These are phyloP conservation scores for Emergomyces orientalis DNA, from an alignment of 2,329 filamentous ascomycete species.

Conservation along the genomic window DNA sequence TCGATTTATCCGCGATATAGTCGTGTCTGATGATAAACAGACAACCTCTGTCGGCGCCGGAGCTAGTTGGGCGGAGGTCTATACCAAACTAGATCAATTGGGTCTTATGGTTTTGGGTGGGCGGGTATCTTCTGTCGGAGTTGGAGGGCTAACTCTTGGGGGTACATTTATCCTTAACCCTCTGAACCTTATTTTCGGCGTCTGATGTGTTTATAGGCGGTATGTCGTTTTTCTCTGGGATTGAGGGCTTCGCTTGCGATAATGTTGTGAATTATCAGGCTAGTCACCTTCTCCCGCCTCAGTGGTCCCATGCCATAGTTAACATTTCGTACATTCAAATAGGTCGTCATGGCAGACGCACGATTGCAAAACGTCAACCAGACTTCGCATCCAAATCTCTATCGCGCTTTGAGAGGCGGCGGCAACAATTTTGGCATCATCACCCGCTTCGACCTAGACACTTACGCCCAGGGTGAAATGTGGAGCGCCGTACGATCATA, in stretches of 20 bases:
- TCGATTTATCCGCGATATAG: conserved; percentile 23
- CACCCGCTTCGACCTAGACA: conserved; percentile 3
- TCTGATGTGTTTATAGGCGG: conserved; percentile 21
- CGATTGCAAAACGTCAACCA: conserved; percentile 37
- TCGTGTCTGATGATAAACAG: conserved; percentile 20
- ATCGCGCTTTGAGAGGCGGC: conserved; percentile 44
- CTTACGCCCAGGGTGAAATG: neutral
- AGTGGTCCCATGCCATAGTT: neutral
- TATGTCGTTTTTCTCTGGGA: conserved; percentile 40
- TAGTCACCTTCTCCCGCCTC: conserved; percentile 16
- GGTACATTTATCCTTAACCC: conserved; percentile 18
- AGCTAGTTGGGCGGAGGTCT: conserved; percentile 26
- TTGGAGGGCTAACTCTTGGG: conserved; percentile 28
- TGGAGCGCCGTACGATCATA: neutral
- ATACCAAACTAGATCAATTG: conserved; percentile 19
- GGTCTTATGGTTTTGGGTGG: conserved; percentile 24
- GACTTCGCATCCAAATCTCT: conserved; percentile 40
- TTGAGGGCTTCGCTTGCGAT: conserved; percentile 42
- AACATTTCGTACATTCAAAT: neutral
- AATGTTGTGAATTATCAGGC: conserved; percentile 42
- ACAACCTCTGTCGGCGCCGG: conserved; percentile 24
- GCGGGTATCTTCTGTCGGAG: conserved; percentile 23
- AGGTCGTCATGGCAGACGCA: conserved; percentile 39
- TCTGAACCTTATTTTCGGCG: neutral
- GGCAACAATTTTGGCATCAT: conserved; percentile 43